Conservation (phyloP, 768 basidiomycete species). For the Mycena kentingensis region DNA sequence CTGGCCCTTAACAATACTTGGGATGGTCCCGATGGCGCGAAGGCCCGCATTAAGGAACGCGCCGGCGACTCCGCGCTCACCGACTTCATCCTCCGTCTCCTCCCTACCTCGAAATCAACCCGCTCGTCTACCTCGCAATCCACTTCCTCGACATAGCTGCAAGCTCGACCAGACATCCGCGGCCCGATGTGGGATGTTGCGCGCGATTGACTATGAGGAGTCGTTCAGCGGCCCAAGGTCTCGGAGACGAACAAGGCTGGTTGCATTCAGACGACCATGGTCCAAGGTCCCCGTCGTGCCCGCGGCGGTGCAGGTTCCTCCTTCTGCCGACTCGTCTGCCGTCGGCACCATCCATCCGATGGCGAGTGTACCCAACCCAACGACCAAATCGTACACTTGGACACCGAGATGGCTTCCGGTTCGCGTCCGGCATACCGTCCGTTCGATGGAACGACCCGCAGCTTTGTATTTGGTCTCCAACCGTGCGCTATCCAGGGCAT, state of each 20-base stretch:
- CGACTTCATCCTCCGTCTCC: conserved; percentile 93
- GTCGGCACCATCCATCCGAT: conserved; percentile 74
- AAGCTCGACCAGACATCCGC: conserved; percentile 99
- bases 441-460: conserved; percentile 89
- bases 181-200: conserved; percentile 99
- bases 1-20: conserved; percentile 93
- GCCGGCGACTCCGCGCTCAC: conserved; percentile 93
- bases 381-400: conserved; percentile 92
- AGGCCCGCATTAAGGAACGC: conserved; percentile 80
- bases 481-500: conserved; percentile 96
- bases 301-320: conserved; percentile 33
- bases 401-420: conserved; percentile 43
- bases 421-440: conserved; percentile 82
- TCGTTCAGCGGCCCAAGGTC: conserved; percentile 37
- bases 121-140: conserved; percentile 90
- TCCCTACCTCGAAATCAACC: conserved; percentile 99
- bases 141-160: conserved; percentile 99
- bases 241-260: conserved; percentile 43
- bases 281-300: conserved; percentile 83
- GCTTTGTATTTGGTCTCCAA: conserved; percentile 97
- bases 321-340: conserved; percentile 43
- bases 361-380: conserved; percentile 81
- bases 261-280: conserved; percentile 87
- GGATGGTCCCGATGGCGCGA: conserved; percentile 83
- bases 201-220: conserved; percentile 75